Evolutionary conservation across 306 rosid genomes (phyloP), one percentile per base, ranked within the genome.

Genomic region (Calophaca sinica): DNA sequence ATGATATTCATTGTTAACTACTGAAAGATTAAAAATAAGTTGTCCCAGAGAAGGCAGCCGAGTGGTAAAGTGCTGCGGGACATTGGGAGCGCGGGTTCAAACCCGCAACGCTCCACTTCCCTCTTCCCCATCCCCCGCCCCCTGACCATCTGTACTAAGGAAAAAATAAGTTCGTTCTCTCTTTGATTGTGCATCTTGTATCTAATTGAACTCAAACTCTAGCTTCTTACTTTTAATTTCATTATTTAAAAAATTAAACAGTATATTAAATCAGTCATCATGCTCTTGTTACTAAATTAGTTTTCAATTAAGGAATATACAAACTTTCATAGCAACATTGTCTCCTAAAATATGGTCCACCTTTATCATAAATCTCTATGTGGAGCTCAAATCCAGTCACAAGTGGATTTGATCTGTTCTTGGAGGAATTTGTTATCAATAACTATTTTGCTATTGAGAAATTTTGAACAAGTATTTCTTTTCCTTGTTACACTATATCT

Each of bases 191-290:
- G 32, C 53, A 51, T 12, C 72, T 26, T 12, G 72, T 2, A 49
- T 50, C 33, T 6, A 33, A 72, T 15, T 54, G 45, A 55, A 71
- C 57, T 68, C 29, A 62, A 54, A n/a, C 11, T 59, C 42, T 14
- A 31, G 72, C 44, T 59, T 74, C 46, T 73, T 63, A 13, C 26
- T 80, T 45, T 32, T 50, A 35, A 20, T 13, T 59, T 49, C 50
- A 29, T 59, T 28, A 39, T 31, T 78, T 20, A 20, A 20, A 20
- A 20, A 20, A 0, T 20, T 20, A 0, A 20, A 20, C 26, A 20
- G 1, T 20, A 20, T 20, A 20, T 20, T 20, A 20, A 20, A 20
- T 20, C 26, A 20, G 26, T 1, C 26, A 20, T 20, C 26, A 20
- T 20, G 26, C 26, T 20, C 26, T 20, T 0, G 26, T 41, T 41